A percentile compares a stretch with the other conserved stretches of the same genome.
phyloP scores from a whole-genome alignment of 2,329 filamentous ascomycete genomes.

The Alternaria novae-zelandiae region DNA sequence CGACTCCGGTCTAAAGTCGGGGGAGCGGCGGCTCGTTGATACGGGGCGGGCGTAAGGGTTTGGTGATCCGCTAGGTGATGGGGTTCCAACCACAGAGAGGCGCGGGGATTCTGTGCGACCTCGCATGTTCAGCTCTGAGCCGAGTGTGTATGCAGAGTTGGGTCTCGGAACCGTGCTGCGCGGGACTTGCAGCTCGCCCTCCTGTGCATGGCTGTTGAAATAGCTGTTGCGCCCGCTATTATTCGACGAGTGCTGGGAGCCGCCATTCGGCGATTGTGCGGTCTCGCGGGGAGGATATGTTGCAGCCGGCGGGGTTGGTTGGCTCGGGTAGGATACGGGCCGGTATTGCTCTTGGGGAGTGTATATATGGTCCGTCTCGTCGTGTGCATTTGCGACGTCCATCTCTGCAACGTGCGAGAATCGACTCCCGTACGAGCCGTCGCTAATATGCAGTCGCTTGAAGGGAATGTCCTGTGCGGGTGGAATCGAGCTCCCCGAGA shows the following conservation, averaged over 20 bases:
- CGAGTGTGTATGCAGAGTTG: slow-evolving; percentile 75
- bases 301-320: slow-evolving; percentile 34
- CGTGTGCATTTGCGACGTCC: slow-evolving; percentile 34
- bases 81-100: slow-evolving; percentile 54
- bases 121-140: slow-evolving; percentile 70
- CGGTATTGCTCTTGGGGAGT: slow-evolving; percentile 29
- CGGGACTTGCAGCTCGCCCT: slow-evolving; percentile 49
- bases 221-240: slow-evolving; percentile 35
- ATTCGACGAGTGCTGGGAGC: slow-evolving; percentile 42
- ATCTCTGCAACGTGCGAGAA: slow-evolving; percentile 43
- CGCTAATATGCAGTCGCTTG: slow-evolving; percentile 43
- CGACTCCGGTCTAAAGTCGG: slow-evolving; percentile 64
- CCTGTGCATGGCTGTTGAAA: slow-evolving; percentile 39
- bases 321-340: slow-evolving; percentile 22
- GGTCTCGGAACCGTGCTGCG: slow-evolving; percentile 71
- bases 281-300: slow-evolving; percentile 33
- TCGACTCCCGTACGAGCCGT: slow-evolving; percentile 38
- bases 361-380: slow-evolving; percentile 32
- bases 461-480: slow-evolving; percentile 44
- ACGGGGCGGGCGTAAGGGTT: slow-evolving; percentile 54
- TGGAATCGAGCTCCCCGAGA: slow-evolving; percentile 32
- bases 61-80: slow-evolving; percentile 51
- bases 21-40: slow-evolving; percentile 62
- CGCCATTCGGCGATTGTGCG: slow-evolving; percentile 30
- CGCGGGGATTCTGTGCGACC: slow-evolving; percentile 65